These are phyloP conservation scores for Crithidia sp. DNA, from an alignment of 208 protist species.

Conservation along the genomic window DNA sequence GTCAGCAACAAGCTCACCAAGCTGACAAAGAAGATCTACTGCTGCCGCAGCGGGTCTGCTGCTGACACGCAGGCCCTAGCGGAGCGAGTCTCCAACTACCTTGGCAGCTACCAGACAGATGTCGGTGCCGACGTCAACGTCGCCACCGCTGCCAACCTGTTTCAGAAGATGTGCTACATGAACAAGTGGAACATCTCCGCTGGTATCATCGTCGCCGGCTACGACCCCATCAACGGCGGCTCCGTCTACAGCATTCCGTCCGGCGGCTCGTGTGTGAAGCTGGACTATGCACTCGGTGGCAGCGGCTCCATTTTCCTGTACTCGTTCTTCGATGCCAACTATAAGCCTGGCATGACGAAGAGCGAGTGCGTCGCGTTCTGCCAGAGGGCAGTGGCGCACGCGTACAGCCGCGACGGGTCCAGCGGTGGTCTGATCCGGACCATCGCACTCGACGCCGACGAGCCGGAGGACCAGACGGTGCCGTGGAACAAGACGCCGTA, in stretches of 20 bases:
- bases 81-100: conserved; percentile 93
- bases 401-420: conserved; percentile 98
- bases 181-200: conserved; percentile 97
- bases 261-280: conserved; percentile 93
- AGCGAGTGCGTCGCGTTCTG: conserved; percentile 96
- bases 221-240: conserved; percentile 96
- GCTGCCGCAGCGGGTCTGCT: conserved; percentile 97
- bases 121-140: conserved; percentile 90
- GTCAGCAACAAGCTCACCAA: conserved; percentile 98
- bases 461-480: conserved; percentile 83
- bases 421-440: conserved; percentile 98
- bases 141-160: conserved; percentile 95
- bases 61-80: conserved; percentile 98
- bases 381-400: conserved; percentile 94
- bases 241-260: conserved; percentile 97
- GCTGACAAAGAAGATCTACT: conserved; percentile 97
- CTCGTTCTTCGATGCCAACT: conserved; percentile 98
- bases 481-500: conserved; percentile 88
- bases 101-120: conserved; percentile 93
- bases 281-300: conserved; percentile 96
- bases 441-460: conserved; percentile 85
- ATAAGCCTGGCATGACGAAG: conserved; percentile 96
- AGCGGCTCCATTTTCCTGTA: conserved; percentile 99
- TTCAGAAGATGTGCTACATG: conserved; percentile 96
- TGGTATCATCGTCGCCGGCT: conserved; percentile 98